A percentile compares a stretch with the other conserved stretches of the same genome.
These are phyloP conservation scores for Micromonas pusilla DNA, from an alignment of 139 green algal species.

Conservation along the genomic window DNA sequence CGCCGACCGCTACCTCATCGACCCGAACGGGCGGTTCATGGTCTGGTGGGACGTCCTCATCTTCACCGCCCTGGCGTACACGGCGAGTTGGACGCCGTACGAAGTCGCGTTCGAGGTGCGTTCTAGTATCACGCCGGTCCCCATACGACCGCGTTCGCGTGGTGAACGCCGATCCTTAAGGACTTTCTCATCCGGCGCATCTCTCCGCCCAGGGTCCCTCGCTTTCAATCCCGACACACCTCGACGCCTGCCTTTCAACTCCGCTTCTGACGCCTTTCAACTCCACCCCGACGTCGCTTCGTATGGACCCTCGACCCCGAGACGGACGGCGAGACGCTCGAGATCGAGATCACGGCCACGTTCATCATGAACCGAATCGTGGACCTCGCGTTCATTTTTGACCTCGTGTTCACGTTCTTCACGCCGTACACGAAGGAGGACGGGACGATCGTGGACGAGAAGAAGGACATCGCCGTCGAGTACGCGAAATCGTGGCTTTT, in stretches of 20 bases:
- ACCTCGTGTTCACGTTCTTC: not conserved
- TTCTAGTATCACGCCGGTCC: no score
- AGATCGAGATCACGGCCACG: not conserved
- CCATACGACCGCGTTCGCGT: no score
- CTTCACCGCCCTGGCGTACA: not conserved
- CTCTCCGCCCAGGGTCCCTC: no score
- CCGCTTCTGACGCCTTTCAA: no score
- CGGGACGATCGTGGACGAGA: not conserved
- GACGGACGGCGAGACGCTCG: no score
- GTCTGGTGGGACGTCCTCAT: conserved; percentile 2
- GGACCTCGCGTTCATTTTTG: not conserved
- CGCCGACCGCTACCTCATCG: not conserved
- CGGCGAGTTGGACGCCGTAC: conserved; percentile 2
- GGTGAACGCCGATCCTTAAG: no score
- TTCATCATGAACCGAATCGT: not conserved
- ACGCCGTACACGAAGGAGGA: not conserved
- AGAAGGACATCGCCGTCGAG: not conserved
- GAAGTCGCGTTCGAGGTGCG: conserved; percentile 13
- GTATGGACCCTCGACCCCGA: no score
- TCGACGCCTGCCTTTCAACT: no score
- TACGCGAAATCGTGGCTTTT: not conserved
- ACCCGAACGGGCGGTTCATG: not conserved
- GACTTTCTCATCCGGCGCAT: no score
- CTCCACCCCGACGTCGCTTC: no score
- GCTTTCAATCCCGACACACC: no score